Evolutionary conservation across 108 stramenopile genomes (phyloP).

Genomic region (Bacterosira constricta): DNA sequence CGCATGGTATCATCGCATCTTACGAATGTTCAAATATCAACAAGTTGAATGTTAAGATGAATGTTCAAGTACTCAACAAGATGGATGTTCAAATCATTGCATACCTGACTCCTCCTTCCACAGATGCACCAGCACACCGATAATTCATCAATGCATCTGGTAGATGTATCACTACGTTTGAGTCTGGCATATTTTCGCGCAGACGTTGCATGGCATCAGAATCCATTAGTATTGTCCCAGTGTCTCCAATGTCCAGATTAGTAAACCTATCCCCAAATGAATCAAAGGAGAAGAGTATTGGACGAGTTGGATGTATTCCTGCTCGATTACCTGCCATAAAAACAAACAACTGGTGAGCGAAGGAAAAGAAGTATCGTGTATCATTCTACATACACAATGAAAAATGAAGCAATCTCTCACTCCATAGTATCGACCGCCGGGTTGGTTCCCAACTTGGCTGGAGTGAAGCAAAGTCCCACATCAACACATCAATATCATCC

Average conservation of each 20-base stretch:
- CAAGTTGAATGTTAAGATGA: no score
- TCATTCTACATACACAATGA: constrained; percentile 40
- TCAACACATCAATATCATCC: constrained; percentile 58
- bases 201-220: constrained; percentile 9
- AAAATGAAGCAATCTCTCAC: constrained; percentile 76
- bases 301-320: constrained; percentile 25
- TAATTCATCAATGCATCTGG: constrained; percentile 30
- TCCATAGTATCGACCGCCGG: constrained; percentile 21
- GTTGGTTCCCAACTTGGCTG: constrained; percentile 9
- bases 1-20: constrained; percentile 44
- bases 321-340: constrained; percentile 12
- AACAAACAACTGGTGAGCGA: not conserved
- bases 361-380: no score
- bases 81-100: no score
- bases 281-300: constrained; percentile 42
- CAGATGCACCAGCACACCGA: constrained; percentile 22
- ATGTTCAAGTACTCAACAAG: no score
- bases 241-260: constrained; percentile 1
- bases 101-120: constrained; percentile 31
- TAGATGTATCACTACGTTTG: constrained; percentile 2
- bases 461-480: constrained; percentile 21
- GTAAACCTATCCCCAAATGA: constrained; percentile 14
- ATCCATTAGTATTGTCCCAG: constrained; percentile 26
- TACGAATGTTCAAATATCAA: no score
- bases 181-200: constrained; percentile 17